Evolutionary conservation across 2,329 filamentous ascomycete species (phyloP).

Genomic region (Aureobasidium lini): DNA sequence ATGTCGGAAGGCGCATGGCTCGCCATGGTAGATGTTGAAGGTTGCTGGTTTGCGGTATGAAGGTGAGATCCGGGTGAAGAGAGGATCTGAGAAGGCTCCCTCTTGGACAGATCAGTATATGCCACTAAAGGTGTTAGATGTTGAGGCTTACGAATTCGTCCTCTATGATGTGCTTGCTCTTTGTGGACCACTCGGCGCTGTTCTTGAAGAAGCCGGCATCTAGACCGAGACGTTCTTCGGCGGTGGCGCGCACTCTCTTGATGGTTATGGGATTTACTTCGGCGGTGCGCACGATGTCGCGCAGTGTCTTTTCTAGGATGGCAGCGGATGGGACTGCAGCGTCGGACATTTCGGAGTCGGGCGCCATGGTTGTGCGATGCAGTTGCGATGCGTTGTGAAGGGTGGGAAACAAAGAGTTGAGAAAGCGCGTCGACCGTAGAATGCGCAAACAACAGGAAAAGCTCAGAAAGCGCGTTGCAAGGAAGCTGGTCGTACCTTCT

Average conservation of each 20-base stretch:
- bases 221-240: constrained; percentile 46
- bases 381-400: no score
- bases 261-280: constrained; percentile 49
- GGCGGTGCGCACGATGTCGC: constrained; percentile 33
- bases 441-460: no score
- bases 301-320: constrained; percentile 33
- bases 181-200: constrained; percentile 46
- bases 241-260: constrained; percentile 47
- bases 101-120: not conserved
- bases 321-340: constrained; percentile 27
- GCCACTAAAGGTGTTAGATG: not conserved
- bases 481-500: no score
- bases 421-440: no score
- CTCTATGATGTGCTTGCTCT: constrained; percentile 47
- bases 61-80: not conserved
- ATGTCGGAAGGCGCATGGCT: no score
- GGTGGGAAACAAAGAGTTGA: no score
- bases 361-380: not conserved
- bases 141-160: constrained; percentile 36
- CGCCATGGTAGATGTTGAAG: no score
- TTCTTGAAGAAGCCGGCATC: constrained; percentile 49
- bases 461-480: no score
- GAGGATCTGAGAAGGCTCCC: constrained; percentile 8
- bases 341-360: not conserved
- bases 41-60: not conserved